A percentile compares a stretch with the other conserved stretches of the same genome.
These are phyloP conservation scores for Shiraia bambusicola DNA, from an alignment of 2,329 filamentous ascomycete species.

Conservation along the genomic window DNA sequence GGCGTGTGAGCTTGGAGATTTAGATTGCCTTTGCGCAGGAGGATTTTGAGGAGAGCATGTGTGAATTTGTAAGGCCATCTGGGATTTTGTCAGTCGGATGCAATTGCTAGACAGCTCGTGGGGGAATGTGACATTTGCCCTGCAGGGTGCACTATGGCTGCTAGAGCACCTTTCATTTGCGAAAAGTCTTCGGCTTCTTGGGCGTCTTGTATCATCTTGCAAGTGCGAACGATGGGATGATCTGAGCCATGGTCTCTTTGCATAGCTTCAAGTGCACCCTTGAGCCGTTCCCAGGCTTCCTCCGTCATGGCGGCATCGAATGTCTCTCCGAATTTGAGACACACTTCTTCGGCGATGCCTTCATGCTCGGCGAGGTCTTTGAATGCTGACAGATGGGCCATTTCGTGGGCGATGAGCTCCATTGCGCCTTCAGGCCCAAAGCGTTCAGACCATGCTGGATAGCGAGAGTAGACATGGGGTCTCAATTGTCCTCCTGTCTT, in stretches of 20 bases:
- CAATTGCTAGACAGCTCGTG: background rate
- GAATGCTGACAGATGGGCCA: conserved; percentile 11
- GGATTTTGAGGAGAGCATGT: conserved; percentile 11
- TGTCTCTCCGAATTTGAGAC: conserved; percentile 14
- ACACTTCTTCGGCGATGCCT: conserved; percentile 10
- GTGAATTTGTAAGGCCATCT: conserved; percentile 18
- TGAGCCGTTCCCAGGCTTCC: conserved; percentile 13
- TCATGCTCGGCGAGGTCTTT: conserved; percentile 9
- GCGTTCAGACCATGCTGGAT: conserved; percentile 8
- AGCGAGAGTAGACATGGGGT: conserved; percentile 15
- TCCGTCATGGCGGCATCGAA: conserved; percentile 18
- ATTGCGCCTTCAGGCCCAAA: conserved; percentile 13
- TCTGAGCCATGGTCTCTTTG: conserved; percentile 11
- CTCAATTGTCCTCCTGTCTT: conserved; percentile 13
- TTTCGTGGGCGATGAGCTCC: conserved; percentile 13
- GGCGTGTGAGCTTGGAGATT: conserved; percentile 9
- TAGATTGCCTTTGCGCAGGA: conserved; percentile 4
- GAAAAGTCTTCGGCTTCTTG: conserved; percentile 7
- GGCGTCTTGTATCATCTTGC: conserved; percentile 5
- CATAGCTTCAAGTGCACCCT: conserved; percentile 10
- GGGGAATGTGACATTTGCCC: conserved; percentile 8
- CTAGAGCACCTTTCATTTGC: conserved; percentile 14
- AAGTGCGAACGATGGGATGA: conserved; percentile 8
- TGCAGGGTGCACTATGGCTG: conserved; percentile 8
- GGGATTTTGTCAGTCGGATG: background rate